Conservation (phyloP, 192 early-diverging fungal genomes). For the Irineochytrium annulatum region DNA sequence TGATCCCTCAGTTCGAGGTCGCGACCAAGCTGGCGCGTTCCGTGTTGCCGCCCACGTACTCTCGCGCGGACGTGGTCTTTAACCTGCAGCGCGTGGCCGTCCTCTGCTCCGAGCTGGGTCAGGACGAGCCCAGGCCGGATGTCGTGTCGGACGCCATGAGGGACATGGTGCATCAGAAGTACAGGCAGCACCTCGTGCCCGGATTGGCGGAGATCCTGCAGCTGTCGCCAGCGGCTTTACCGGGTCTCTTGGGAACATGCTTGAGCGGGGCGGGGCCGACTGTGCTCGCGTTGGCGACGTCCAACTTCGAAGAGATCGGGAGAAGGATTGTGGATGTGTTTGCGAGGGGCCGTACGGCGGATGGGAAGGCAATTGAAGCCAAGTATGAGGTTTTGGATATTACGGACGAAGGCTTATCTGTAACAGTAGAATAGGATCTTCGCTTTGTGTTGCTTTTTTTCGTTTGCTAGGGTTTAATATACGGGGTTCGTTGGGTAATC, state of each 20-base stretch:
- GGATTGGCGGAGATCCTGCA: slow-evolving; percentile 84
- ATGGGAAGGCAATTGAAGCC: slow-evolving; percentile 29
- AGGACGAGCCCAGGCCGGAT: slow-evolving; percentile 46
- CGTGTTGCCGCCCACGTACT: slow-evolving; percentile 75
- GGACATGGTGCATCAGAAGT: slow-evolving; percentile 95
- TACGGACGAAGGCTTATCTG: slow-evolving; percentile 9
- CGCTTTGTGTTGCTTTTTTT: too few species aligned
- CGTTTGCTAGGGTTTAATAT: too few species aligned
- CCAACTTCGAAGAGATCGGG: slow-evolving; percentile 84
- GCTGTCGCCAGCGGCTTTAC: slow-evolving; percentile 65
- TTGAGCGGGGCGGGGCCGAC: slow-evolving; percentile 96
- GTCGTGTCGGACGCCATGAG: slow-evolving; percentile 90
- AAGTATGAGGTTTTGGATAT: slow-evolving; percentile 18
- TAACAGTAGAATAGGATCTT: too few species aligned
- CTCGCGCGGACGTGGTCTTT: slow-evolving; percentile 81
- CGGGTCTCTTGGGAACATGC: slow-evolving; percentile 88
- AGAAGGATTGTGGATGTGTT: slow-evolving; percentile 60
- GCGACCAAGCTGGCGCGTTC: slow-evolving; percentile 87
- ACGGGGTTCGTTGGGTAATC: too few species aligned
- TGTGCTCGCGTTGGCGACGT: slow-evolving; percentile 80
- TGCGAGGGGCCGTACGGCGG: slow-evolving; percentile 43
- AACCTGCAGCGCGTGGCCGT: slow-evolving; percentile 95
- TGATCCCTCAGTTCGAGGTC: slow-evolving; percentile 84
- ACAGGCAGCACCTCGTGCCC: slow-evolving; percentile 89
- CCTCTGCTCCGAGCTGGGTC: slow-evolving; percentile 75